Conservation (phyloP, 2,329 filamentous ascomycete genomes). For the Sporothrix protearum region DNA sequence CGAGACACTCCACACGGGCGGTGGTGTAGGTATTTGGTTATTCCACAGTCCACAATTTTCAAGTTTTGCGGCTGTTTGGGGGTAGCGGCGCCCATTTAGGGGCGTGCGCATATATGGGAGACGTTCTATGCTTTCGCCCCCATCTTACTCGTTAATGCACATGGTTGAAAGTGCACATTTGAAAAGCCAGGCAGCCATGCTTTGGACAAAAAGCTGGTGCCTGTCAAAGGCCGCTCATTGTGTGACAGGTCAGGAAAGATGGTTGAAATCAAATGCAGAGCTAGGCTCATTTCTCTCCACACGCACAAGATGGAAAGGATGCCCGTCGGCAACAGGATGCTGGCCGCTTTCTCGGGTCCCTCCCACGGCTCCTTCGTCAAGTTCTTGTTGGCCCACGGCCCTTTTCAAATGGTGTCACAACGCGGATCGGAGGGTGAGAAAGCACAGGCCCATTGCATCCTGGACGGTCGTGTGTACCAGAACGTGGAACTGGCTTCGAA, state of each 20-base stretch:
- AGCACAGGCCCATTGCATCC: neutral
- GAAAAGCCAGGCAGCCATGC: neutral
- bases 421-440: neutral
- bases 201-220: neutral
- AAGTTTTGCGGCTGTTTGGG: neutral
- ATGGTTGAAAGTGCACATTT: neutral
- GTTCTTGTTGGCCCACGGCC: neutral
- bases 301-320: neutral
- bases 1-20: neutral
- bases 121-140: neutral
- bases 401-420: neutral
- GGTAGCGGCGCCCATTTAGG: neutral
- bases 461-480: neutral
- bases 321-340: neutral
- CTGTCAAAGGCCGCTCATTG: neutral
- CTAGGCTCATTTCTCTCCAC: neutral
- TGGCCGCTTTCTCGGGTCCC: constrained; percentile 14
- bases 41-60: neutral
- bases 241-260: too few species aligned
- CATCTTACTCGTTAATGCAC: neutral
- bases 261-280: neutral
- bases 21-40: neutral
- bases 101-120: neutral
- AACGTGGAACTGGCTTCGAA: neutral
- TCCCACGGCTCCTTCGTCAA: neutral